Evolutionary conservation across 176 grass and related monocot species (phyloP), one percentile per base, ranked within the genome.

Genomic region (Musa schizocarpa): DNA sequence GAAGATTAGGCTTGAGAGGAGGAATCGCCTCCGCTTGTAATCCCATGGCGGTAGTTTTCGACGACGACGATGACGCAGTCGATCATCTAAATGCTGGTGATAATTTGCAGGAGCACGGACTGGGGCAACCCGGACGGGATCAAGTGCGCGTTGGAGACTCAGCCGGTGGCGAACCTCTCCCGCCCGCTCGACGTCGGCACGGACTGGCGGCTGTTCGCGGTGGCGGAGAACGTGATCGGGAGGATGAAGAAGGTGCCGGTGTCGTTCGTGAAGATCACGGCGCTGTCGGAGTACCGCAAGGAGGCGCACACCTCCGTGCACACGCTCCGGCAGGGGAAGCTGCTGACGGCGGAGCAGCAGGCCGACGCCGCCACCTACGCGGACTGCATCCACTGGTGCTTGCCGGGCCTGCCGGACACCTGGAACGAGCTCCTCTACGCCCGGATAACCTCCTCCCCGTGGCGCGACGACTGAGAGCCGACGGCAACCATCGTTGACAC

Each of bases 101-200:
- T 48, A 19, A 48, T 69, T 8, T 69, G 10, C 21, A 99, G 96
- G 79, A 84, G 88, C 2, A 83, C 85, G 68, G 86, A 87, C 0
- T 99, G 96, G 96, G 96, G 82, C 63, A 99, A 99, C 79, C 21
- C 88, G 0, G 86, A 70, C 52, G 96, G 96, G 65, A 92, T 99
- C 77, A 99, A 99, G 78, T 95, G 96, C 74, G 90, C 90, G 6
- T 79, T 87, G 85, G 90, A 93, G 85, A 93, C 87, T 62, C 58
- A 62, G 63, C 90, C 90, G 68, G 86, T 93, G 82, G 72, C 26
- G 68, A 89, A 85, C 87, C 54, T 72, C 13, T 81, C 67, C 71
- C n/a, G 72, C 20, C 75, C 87, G 82, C 87, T 93, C 17, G 87
- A 93, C 16, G 85, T 93, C 0, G 90, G 90, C 53, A 93, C 90